A percentile compares a stretch with the other conserved stretches of the same genome.
phyloP scores from a whole-genome alignment of 2,329 filamentous ascomycete genomes.

The Nigrograna mackinnonii region DNA sequence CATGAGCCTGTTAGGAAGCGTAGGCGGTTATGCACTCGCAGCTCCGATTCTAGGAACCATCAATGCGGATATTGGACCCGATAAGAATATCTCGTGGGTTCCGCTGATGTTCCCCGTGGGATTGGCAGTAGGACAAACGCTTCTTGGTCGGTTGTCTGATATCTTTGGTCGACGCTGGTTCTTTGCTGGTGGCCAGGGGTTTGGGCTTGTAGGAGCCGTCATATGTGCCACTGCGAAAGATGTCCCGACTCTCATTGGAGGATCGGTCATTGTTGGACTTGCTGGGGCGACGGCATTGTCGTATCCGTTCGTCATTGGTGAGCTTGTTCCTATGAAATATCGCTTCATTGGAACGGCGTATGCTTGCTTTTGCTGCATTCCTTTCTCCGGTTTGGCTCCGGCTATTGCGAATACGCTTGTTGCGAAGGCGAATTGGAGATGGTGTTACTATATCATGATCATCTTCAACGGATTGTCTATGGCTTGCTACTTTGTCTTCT shows the following conservation, averaged over 20 bases:
- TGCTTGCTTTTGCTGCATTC: constrained; percentile 14
- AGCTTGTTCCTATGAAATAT: constrained; percentile 30
- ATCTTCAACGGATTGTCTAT: constrained; percentile 45
- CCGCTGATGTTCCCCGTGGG: constrained; percentile 14
- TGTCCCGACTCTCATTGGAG: constrained; percentile 10
- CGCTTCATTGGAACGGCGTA: constrained; percentile 10
- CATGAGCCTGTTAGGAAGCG: constrained; percentile 11
- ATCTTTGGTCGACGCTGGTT: constrained; percentile 37
- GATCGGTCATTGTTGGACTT: constrained; percentile 10
- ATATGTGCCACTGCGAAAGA: constrained; percentile 9
- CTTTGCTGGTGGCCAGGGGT: constrained; percentile 28
- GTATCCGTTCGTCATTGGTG: constrained; percentile 19
- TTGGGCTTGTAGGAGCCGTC: constrained; percentile 18
- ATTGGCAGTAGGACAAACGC: constrained; percentile 11
- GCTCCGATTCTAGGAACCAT: constrained; percentile 12
- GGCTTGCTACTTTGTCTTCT: constrained; percentile 48
- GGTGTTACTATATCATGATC: constrained; percentile 44
- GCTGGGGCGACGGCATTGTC: constrained; percentile 12
- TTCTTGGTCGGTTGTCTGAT: constrained; percentile 19
- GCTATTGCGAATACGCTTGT: constrained; percentile 13
- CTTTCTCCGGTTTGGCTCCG: constrained; percentile 12
- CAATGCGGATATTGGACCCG: constrained; percentile 7
- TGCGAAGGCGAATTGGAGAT: constrained; percentile 42
- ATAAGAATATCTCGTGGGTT: constrained; percentile 13
- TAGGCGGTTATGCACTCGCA: constrained; percentile 12